Base-by-base conservation (phyloP, 805 yeast genomes). In the Pichia sporocuriosa region DNA sequence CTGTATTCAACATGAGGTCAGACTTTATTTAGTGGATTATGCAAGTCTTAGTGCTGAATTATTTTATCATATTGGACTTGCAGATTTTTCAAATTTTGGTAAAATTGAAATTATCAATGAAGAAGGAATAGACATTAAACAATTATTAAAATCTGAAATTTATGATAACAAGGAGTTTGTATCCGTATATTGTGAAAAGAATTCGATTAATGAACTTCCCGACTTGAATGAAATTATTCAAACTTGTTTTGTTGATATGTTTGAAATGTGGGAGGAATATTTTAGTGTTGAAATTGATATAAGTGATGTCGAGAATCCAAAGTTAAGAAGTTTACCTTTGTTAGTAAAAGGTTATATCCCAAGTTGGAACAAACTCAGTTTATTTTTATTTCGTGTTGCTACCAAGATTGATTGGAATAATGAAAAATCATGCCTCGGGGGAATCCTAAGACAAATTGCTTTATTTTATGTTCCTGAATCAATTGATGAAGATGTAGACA, bases 51-150 rank as follows among this genome's bases (percentile, higher is more conserved):
- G 81, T 23, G 61, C 64, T 45, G 86, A 84, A 47, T 67, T 87
- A 42, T 88, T 84, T 53, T 93, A 88, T 59, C 97, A 93, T 53
- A 63, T 84, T 4, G 87, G 84, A 0, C 61, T 93, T 12, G 63
- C 81, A 1, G 86, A 85, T 45, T 87, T 93, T 61, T 75, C 82
- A 32, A 89, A 88, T 55, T 90, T 77, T 62, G 97, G 98, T 1
- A 59, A 58, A 6, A 66, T 81, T 1, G 53, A 58, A 20, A 58
- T 81, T 1, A 59, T 57, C 1, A 31, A 46, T 24, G 49, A 56
- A 4, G 44, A 37, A 16, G 46, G 46, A 4, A 37, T 72, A 7
- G 48, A 65, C 9, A 48, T 73, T 0, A 46, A 52, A 11, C 63
- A 66, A 1, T 49, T 77, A 4, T 53, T 79, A 9, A 29, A 35